Base-by-base conservation (phyloP, 768 basidiomycete species). In the Macrolepiota fuliginosa region DNA sequence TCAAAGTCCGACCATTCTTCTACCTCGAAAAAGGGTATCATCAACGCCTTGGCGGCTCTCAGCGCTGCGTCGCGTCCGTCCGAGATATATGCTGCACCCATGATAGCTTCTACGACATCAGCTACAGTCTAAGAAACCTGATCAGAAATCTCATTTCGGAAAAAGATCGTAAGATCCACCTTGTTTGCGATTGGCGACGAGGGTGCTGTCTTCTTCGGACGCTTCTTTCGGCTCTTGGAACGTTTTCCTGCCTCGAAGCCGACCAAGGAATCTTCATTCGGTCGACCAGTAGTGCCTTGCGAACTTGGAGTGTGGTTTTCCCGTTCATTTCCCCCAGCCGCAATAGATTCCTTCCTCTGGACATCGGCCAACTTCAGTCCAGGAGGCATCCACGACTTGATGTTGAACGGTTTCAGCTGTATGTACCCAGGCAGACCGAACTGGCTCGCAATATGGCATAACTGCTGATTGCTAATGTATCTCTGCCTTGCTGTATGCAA, bases 91-190 rank as follows among this genome's bases (percentile, higher is more conserved):
- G 89, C 91, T 17, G 92, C 92, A 36, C 89, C 93, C 27, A 94
- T 85, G 62, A 94, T 85, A 3, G 93, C 91, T 73, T 95, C 93
- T 9, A 85, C 83, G 46, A 93, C 90, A 73, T 95, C 93, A 53
- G 93, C 92, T 29, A 93, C 79, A 22, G 86, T 84, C 92, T 94
- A 56, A 37, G 49, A 29, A 45, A 37, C 29, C 35, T 25, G 36
- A 35, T 59, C 37, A 60, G 37, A 24, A 29, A 37, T 3, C 50
- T 45, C 50, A 19, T 51, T 51, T 24, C 1, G 42, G 25, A n/a
- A 61, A 9, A 22, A 24, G 10, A 22, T 35, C 52, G 37, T 24
- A 46, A 57, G 35, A 51, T 22, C 36, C 57, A 90, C 92, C 85
- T 94, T 94, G 75, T 39, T 61, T n/a, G 60, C 53, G 36, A 61